phyloP scores from a whole-genome alignment of 2,329 filamentous ascomycete genomes.

The Talaromyces sp. region DNA sequence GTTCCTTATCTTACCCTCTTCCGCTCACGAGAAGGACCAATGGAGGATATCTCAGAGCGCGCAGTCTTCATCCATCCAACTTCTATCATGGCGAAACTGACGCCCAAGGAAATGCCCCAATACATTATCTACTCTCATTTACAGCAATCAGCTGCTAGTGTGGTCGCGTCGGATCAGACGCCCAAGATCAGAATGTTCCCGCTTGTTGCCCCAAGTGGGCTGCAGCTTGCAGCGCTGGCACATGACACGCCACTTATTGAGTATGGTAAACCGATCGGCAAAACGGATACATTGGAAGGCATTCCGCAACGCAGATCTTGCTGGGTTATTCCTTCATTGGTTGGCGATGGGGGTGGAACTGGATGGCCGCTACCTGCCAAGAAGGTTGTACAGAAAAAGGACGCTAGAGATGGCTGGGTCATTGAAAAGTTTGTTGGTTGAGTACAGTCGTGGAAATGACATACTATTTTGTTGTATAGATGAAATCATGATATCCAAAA shows the following conservation, averaged over 20 bases:
- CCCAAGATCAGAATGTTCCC: slow-evolving; percentile 85
- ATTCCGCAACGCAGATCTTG: slow-evolving; percentile 66
- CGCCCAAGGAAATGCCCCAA: slow-evolving; percentile 73
- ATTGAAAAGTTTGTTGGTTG: slow-evolving; percentile 58
- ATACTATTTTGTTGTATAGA: slow-evolving; percentile 18
- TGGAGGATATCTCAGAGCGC: slow-evolving; percentile 56
- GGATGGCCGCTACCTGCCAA: slow-evolving; percentile 86
- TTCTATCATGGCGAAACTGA: slow-evolving; percentile 73
- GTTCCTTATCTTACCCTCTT: slow-evolving; percentile 88
- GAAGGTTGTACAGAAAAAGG: slow-evolving; percentile 79
- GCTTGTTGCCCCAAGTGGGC: slow-evolving; percentile 75
- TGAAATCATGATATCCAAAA: slow-evolving; percentile 27
- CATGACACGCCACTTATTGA: slow-evolving; percentile 81
- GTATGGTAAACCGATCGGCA: slow-evolving; percentile 90
- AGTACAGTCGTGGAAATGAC: not conserved
- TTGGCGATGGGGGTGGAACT: slow-evolving; percentile 66
- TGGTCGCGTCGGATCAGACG: slow-evolving; percentile 56
- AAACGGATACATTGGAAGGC: slow-evolving; percentile 60
- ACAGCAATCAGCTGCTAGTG: slow-evolving; percentile 64
- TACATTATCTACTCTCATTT: slow-evolving; percentile 88
- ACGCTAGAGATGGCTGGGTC: slow-evolving; percentile 73
- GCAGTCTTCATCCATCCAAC: slow-evolving; percentile 87
- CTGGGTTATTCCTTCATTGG: slow-evolving; percentile 79
- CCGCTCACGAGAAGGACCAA: slow-evolving; percentile 58
- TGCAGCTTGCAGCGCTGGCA: slow-evolving; percentile 75